A percentile compares a stretch with the other conserved stretches of the same genome.
Conservation (phyloP, 2,329 filamentous ascomycete genomes). For the Aspergillus sp. region DNA sequence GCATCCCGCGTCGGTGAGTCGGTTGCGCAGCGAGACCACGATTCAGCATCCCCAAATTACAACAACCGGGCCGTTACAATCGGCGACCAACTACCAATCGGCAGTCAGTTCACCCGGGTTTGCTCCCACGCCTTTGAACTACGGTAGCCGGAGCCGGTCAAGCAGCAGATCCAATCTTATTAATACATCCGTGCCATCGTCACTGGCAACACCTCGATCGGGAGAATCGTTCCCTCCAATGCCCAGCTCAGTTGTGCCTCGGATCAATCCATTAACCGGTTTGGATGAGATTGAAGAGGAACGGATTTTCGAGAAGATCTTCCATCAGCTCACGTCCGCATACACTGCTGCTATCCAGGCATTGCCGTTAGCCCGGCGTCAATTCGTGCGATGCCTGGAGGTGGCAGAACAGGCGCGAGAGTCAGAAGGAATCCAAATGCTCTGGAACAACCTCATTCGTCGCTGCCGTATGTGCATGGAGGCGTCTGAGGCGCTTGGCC, state of each 20-base stretch:
- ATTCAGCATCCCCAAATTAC: slow-evolving; percentile 36
- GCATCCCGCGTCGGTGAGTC: slow-evolving; percentile 32
- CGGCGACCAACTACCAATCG: slow-evolving; percentile 19
- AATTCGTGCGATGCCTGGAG: slow-evolving; percentile 56
- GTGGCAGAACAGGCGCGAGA: slow-evolving; percentile 52
- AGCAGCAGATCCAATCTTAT: slow-evolving; percentile 47
- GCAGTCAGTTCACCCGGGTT: slow-evolving; percentile 23
- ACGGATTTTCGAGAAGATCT: slow-evolving; percentile 71
- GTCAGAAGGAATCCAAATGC: slow-evolving; percentile 50
- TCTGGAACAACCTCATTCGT: slow-evolving; percentile 62
- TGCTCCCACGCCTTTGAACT: slow-evolving; percentile 23
- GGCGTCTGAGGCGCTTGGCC: slow-evolving; percentile 63
- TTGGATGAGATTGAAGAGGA: slow-evolving; percentile 65
- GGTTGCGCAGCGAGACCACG: slow-evolving; percentile 43
- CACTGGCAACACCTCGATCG: slow-evolving; percentile 62
- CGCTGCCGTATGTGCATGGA: slow-evolving; percentile 63
- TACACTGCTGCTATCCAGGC: slow-evolving; percentile 64
- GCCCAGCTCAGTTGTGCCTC: slow-evolving; percentile 37
- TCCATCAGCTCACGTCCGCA: slow-evolving; percentile 62
- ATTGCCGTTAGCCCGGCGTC: slow-evolving; percentile 59
- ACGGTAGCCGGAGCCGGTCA: slow-evolving; percentile 32
- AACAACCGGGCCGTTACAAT: slow-evolving; percentile 21
- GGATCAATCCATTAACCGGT: slow-evolving; percentile 49
- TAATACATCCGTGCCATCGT: slow-evolving; percentile 36
- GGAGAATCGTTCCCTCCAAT: slow-evolving; percentile 63